phyloP scores from a whole-genome alignment of 78 protist species.

The Trichosphaerium sp. region DNA sequence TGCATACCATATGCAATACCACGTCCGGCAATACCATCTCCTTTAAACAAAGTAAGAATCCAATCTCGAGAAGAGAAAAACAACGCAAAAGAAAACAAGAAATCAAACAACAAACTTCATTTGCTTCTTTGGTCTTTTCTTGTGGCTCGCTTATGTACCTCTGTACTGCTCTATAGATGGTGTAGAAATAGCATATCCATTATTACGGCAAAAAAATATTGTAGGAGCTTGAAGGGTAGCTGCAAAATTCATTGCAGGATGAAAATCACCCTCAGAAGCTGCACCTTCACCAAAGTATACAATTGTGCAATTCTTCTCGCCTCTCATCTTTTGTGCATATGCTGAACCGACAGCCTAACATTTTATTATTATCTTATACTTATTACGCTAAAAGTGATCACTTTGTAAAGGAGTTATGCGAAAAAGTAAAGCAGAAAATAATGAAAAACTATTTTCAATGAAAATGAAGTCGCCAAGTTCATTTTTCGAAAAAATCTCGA shows the following conservation, averaged over 20 bases:
- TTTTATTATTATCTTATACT: neutral
- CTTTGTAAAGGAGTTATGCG: no score
- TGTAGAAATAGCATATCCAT: slow-evolving; percentile 93
- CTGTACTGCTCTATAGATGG: slow-evolving; percentile 87
- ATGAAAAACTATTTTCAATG: no score
- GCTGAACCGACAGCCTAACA: slow-evolving; percentile 85
- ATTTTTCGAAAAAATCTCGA: neutral
- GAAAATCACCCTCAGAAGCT: slow-evolving; percentile 95
- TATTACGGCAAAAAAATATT: slow-evolving; percentile 93
- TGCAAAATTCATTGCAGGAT: slow-evolving; percentile 89
- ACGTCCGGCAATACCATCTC: slow-evolving; percentile 59
- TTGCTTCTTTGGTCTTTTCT: no score
- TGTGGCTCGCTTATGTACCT: slow-evolving; percentile 47
- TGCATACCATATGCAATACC: slow-evolving; percentile 79
- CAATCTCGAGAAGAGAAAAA: neutral
- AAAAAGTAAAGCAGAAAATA: no score
- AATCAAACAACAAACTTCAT: neutral
- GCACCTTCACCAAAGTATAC: slow-evolving; percentile 97
- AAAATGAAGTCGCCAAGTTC: no score
- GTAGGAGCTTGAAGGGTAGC: slow-evolving; percentile 75
- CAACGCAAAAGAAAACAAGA: neutral
- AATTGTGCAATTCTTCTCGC: slow-evolving; percentile 39
- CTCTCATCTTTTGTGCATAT: slow-evolving; percentile 68
- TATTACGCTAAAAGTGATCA: neutral
- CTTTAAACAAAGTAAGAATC: neutral